phyloP scores from a whole-genome alignment of 2,329 filamentous ascomycete species.

The Penicillium brasilianum region DNA sequence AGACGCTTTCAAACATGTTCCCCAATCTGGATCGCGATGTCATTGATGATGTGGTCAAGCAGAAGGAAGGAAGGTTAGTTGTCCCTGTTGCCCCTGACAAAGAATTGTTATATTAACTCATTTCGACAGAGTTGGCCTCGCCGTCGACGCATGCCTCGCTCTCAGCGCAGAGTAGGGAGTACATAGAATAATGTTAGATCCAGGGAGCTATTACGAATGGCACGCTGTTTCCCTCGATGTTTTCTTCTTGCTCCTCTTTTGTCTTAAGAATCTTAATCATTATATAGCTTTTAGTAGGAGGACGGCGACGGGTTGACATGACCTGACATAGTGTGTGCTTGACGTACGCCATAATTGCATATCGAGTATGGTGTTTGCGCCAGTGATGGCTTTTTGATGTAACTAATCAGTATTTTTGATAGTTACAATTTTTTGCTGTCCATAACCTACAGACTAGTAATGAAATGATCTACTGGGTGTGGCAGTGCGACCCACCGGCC shows the following conservation, averaged over 20 bases:
- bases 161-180: slow-evolving; percentile 57
- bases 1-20: slow-evolving; percentile 95
- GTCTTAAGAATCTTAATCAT: neutral
- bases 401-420: neutral
- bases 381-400: neutral
- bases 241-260: neutral
- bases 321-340: neutral
- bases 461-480: neutral
- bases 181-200: slow-evolving; percentile 21
- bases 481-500: slow-evolving; percentile 2
- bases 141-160: slow-evolving; percentile 84
- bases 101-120: slow-evolving; percentile 18
- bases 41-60: slow-evolving; percentile 93
- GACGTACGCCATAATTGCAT: neutral
- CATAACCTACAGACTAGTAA: neutral
- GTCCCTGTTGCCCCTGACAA: neutral
- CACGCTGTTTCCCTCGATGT: neutral
- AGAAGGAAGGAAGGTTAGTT: slow-evolving; percentile 89
- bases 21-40: slow-evolving; percentile 91
- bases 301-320: neutral
- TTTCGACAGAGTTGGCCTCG: slow-evolving; percentile 70
- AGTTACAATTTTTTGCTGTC: neutral
- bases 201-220: slow-evolving; percentile 1
- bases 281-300: neutral
- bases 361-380: neutral